Conservation (phyloP, 2,329 filamentous ascomycete genomes). For the Arachnopeziza araneosa region DNA sequence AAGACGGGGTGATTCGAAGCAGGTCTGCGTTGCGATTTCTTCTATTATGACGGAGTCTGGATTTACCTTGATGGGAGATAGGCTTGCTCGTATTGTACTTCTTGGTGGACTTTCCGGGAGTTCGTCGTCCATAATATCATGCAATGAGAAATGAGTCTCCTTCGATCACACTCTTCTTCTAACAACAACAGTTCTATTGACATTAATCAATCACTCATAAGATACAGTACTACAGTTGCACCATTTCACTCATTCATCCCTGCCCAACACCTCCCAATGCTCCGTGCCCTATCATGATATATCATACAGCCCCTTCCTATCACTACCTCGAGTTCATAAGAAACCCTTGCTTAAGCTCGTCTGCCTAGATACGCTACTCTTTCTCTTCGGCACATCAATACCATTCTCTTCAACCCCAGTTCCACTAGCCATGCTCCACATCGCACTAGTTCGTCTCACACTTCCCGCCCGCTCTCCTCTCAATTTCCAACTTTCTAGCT, state of each 20-base stretch:
- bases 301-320: background rate
- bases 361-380: slow-evolving; percentile 57
- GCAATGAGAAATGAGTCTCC: too few species aligned
- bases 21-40: too few species aligned
- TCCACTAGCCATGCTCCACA: slow-evolving; percentile 10
- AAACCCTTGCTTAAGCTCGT: slow-evolving; percentile 76
- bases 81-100: background rate
- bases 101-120: background rate
- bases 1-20: background rate
- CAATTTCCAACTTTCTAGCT: slow-evolving; percentile 79
- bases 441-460: slow-evolving; percentile 8
- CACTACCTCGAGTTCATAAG: slow-evolving; percentile 38
- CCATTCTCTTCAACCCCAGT: slow-evolving; percentile 22
- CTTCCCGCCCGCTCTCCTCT: slow-evolving; percentile 48
- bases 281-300: background rate
- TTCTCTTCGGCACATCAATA: slow-evolving; percentile 56
- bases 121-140: background rate
- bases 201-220: background rate
- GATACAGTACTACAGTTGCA: background rate
- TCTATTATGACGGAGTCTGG: background rate
- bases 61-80: background rate
- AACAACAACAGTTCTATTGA: background rate
- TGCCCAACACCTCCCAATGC: background rate
- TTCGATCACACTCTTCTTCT: too few species aligned
- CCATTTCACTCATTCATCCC: background rate